phyloP scores from a whole-genome alignment of 176 grass and related monocot species.

The Hordeum marinum region DNA sequence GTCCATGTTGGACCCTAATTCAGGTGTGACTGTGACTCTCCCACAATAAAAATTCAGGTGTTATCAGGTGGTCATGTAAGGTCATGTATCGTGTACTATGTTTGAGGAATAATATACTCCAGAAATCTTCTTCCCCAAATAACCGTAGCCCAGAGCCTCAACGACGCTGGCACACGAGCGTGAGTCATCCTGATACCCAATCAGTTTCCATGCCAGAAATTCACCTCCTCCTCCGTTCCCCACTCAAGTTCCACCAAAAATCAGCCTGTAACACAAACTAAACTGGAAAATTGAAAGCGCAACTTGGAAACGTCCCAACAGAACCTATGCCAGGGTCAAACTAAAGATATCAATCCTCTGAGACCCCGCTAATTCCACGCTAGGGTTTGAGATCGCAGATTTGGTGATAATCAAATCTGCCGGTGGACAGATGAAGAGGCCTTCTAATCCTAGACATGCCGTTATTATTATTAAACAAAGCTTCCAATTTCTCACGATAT shows the following conservation, averaged over 20 bases:
- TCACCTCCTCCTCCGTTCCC: not conserved
- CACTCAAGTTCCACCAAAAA: not conserved
- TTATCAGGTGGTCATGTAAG: not conserved
- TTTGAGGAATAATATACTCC: too few species aligned
- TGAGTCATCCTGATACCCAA: not conserved
- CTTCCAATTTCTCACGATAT: not conserved
- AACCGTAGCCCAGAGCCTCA: not conserved
- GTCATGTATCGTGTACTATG: not conserved
- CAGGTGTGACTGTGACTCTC: not conserved
- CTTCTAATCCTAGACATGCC: not conserved
- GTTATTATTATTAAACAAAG: not conserved
- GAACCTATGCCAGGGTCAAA: not conserved
- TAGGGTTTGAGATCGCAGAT: not conserved
- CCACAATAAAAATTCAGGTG: too few species aligned
- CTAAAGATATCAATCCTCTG: not conserved
- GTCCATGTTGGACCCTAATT: not conserved
- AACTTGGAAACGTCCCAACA: not conserved
- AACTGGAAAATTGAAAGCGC: not conserved
- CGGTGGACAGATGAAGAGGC: not conserved
- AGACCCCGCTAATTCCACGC: not conserved
- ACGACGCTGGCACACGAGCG: not conserved
- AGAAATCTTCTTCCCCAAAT: not conserved
- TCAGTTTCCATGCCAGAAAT: not conserved
- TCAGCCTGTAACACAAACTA: not conserved
- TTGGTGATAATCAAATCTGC: not conserved